Evolutionary conservation across 768 basidiomycete species (phyloP).

Genomic region (Psilocybe cubensis): DNA sequence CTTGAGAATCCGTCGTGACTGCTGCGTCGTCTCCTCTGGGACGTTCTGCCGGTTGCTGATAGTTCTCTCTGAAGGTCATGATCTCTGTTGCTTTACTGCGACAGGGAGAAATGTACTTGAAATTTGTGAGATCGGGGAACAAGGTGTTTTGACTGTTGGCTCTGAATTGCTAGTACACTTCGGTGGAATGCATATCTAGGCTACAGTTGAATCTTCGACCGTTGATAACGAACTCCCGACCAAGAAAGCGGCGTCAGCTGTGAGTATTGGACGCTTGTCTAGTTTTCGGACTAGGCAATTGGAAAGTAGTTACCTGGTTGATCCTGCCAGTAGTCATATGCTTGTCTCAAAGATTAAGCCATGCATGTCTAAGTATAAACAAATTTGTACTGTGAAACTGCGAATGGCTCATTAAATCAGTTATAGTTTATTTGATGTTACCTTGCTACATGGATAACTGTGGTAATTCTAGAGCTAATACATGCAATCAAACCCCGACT

Average conservation of each 20-base stretch:
- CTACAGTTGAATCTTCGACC: conserved; percentile 26
- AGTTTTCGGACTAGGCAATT: background rate
- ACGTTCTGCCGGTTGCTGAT: conserved; percentile 32
- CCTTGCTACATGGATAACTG: conserved; percentile 79
- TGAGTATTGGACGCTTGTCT: conserved; percentile 16
- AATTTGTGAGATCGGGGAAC: conserved; percentile 51
- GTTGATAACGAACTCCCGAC: conserved; percentile 27
- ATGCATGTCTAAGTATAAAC: conserved; percentile 81
- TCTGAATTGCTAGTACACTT: conserved; percentile 22
- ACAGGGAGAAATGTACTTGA: conserved; percentile 32
- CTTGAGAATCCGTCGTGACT: conserved; percentile 38
- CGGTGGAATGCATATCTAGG: conserved; percentile 12
- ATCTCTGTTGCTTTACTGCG: conserved; percentile 30
- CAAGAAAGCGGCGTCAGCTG: conserved; percentile 23
- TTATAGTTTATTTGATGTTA: conserved; percentile 83
- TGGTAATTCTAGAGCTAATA: conserved; percentile 81
- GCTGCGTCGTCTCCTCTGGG: conserved; percentile 22
- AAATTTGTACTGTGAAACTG: conserved; percentile 77
- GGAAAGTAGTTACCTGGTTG: conserved; percentile 79
- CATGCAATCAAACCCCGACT: conserved; percentile 73
- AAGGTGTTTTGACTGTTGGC: conserved; percentile 39
- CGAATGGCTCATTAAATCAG: conserved; percentile 85
- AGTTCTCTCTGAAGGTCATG: conserved; percentile 40
- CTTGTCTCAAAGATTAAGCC: conserved; percentile 86
- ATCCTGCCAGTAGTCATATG: conserved; percentile 87